Evolutionary conservation across 371 early-diverging fungal species (phyloP), one percentile per base, ranked within the genome.

Genomic region (Fennellomyces sp.): DNA sequence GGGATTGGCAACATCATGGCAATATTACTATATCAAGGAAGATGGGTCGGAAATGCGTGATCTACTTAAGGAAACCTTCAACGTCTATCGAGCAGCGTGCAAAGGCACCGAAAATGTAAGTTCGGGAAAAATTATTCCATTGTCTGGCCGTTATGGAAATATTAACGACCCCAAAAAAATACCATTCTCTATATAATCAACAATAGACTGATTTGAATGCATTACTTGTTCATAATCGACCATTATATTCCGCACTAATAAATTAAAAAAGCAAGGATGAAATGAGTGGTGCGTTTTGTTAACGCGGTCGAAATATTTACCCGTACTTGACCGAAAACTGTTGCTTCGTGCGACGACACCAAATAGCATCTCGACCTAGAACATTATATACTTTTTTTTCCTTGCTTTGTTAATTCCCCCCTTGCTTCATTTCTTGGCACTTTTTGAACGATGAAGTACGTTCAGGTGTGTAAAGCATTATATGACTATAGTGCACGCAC

Each of bases 401-500:
- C n/a, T n/a, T n/a, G n/a, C n/a, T n/a, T n/a, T n/a, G n/a, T n/a
- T n/a, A n/a, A n/a, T n/a, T n/a, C n/a, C n/a, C n/a, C n/a, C n/a
- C n/a, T n/a, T n/a, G n/a, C n/a, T n/a, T n/a, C n/a, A n/a, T n/a
- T n/a, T n/a, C n/a, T n/a, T n/a, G n/a, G n/a, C n/a, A n/a, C n/a
- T n/a, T n/a, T n/a, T n/a, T n/a, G 5, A 54, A 54, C 15, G 36
- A 79, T 80, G 80, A 75, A 67, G 62, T 80, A 80, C 52, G 67
- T 80, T 38, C 61, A 72, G 57, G 75, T 80, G 56, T 75, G 72
- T 50, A 70, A 73, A 66, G 68, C 77, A 52, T 65, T 76, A 35
- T 80, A 80, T 65, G 89, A 91, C 68, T 97, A 96, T 75, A 85
- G 85, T 45, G 91, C 96, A 28, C 81, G 85, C 39, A 91, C 90